Evolutionary conservation across 768 basidiomycete genomes (phyloP), one percentile per base, ranked within the genome.

Genomic region (Mycena vitilis): DNA sequence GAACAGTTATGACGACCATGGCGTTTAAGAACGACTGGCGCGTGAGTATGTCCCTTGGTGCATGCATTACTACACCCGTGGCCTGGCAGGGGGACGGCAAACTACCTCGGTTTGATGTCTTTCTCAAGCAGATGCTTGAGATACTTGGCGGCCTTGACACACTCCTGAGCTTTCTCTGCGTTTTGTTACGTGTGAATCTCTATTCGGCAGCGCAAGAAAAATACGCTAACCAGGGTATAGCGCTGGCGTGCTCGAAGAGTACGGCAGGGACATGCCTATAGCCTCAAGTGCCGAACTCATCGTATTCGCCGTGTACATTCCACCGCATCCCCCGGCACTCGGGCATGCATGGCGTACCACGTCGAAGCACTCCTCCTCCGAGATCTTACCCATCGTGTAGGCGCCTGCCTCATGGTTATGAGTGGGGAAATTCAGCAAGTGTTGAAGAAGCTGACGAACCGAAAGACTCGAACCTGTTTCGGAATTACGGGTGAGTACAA

Each of bases 261-360:
- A 95, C 0, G 94, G 95, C 53, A 95, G 81, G 15, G 93, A 92
- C 84, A 96, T 90, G 30, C 95, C 95, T 63, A 96, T 84, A 7
- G 89, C 92, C 77, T 95, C 95, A 37, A 96, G 83, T 20, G 87
- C 90, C 48, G 92, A 90, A 69, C 92, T 93, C 94, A 95, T 95
- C 0, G 94, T 95, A 73, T 95, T 95, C 40, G 95, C 94, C 11
- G 94, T 95, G 76, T 89, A 95, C 94, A 95, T 95, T 16, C 93
- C 94, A 36, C 94, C 94, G 72, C 94, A 95, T 25, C 90, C 92
- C 57, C 95, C 95, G 18, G 93, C 81, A 12, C 93, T 92, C 18
- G 95, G 94, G 74, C 95, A 96, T 38, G 94, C 89, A 79, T 95
- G 89, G 44, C 90, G 88, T 45, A 96, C 89, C 54, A 95, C 93